Percentiles rank a stretch among this genome's conserved stretches.
Evolutionary conservation across 2,329 filamentous ascomycete genomes (phyloP).

Genomic region (Bipolaris victoriae): DNA sequence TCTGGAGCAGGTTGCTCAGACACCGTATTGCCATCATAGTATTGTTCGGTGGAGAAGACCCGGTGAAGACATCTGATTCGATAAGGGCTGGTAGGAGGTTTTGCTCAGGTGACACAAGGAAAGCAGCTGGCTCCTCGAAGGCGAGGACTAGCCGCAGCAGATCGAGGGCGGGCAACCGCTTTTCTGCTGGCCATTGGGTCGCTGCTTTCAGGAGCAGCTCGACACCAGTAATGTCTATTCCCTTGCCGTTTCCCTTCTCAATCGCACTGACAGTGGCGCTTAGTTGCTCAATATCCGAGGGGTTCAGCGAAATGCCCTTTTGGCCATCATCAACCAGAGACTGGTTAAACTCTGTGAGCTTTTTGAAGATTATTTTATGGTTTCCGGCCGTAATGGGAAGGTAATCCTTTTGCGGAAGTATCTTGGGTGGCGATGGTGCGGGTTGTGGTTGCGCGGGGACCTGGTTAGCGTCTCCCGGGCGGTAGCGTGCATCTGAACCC

Average conservation of each 20-base stretch:
- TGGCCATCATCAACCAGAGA: slow-evolving; percentile 72
- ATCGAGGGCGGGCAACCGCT: slow-evolving; percentile 84
- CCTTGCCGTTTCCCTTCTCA: slow-evolving; percentile 55
- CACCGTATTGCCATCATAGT: slow-evolving; percentile 85
- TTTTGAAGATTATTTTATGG: slow-evolving; percentile 72
- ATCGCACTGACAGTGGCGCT: slow-evolving; percentile 67
- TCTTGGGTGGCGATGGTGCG: slow-evolving; percentile 58
- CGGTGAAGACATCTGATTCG: slow-evolving; percentile 62
- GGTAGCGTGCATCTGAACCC: slow-evolving; percentile 78
- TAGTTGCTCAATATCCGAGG: slow-evolving; percentile 70
- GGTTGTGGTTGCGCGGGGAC: slow-evolving; percentile 40
- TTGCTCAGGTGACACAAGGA: slow-evolving; percentile 58
- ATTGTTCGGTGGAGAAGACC: slow-evolving; percentile 72
- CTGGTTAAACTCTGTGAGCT: slow-evolving; percentile 76
- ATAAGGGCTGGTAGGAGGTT: slow-evolving; percentile 69
- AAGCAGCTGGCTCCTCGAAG: slow-evolving; percentile 68
- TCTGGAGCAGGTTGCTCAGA: slow-evolving; percentile 83
- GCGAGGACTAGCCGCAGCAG: slow-evolving; percentile 82
- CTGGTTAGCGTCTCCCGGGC: slow-evolving; percentile 67
- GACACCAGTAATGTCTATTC: slow-evolving; percentile 59
- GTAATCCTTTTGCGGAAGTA: slow-evolving; percentile 80
- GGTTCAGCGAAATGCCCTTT: slow-evolving; percentile 76
- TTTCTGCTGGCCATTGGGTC: slow-evolving; percentile 78
- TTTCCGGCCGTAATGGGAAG: slow-evolving; percentile 79
- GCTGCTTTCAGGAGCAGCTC: slow-evolving; percentile 73